Percentiles rank a stretch among this genome's conserved stretches.
Conservation (phyloP, 139 green algal genomes). For the Picochlorum costavermella region DNA sequence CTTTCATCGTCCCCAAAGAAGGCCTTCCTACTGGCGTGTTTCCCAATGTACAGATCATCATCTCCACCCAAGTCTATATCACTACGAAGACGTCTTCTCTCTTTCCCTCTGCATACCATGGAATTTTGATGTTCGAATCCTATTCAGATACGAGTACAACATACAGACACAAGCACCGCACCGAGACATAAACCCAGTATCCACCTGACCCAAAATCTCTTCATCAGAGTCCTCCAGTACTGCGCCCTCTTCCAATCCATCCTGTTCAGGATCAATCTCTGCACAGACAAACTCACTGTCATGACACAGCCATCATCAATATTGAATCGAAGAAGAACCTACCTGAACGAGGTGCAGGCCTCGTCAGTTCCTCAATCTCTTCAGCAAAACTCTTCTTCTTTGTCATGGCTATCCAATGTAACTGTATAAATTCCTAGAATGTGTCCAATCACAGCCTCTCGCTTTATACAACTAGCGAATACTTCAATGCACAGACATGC, state of each 20-base stretch:
- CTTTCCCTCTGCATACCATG: constrained; percentile 3
- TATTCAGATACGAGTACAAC: background rate
- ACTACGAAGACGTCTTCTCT: background rate
- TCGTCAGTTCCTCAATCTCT: constrained; percentile 30
- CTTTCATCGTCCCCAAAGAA: background rate
- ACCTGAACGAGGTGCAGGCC: constrained; percentile 23
- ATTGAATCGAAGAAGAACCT: background rate
- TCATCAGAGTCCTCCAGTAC: constrained; percentile 30
- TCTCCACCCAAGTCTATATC: constrained; percentile 13
- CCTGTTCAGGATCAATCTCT: constrained; percentile 30
- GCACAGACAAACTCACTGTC: background rate
- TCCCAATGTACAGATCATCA: constrained; percentile 1
- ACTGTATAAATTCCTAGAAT: background rate
- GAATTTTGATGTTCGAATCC: background rate
- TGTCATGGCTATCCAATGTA: background rate
- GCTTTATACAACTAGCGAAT: too few species aligned
- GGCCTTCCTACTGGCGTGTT: constrained; percentile 9
- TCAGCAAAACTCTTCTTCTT: constrained; percentile 28
- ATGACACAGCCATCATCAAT: too few species aligned
- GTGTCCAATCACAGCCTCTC: background rate
- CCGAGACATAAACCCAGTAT: background rate
- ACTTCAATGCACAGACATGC: too few species aligned
- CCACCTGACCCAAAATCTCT: constrained; percentile 9
- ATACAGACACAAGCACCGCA: background rate
- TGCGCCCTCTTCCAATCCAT: constrained; percentile 16